Evolutionary conservation across 2,329 filamentous ascomycete species (phyloP), one percentile per base, ranked within the genome.

Genomic region (Neofusicoccum cordaticola): DNA sequence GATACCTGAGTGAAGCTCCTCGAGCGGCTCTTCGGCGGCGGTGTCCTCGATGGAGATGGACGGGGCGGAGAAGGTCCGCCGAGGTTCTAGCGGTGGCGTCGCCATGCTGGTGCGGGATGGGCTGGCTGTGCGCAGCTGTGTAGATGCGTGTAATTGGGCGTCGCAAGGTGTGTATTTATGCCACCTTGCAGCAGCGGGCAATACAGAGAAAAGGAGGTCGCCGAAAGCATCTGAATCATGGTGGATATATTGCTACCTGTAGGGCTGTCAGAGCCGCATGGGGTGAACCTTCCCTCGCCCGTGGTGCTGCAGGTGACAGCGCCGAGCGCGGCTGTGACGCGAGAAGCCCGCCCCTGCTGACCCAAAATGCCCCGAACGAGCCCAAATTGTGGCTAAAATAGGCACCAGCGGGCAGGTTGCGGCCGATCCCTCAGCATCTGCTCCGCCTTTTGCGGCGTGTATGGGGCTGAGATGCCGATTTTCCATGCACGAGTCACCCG

Each of bases 11-110:
- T 45, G 47, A 41, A 34, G 12, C 17, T 64, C 31, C 27, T 65
- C 45, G 22, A 67, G 61, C 17, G 66, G 64, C 35, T 67, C 61
- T 9, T 63, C 45, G 50, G n/a, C 69, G 58, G 69, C 69, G 39
- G 72, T 75, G 58, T 77, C 75, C 67, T 77, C 72, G 2, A 77
- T 68, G 31, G 70, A 73, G 52, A 77, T 76, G 48, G 74, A 72
- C 17, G 75, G 75, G 15, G 71, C 63, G 35, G 62, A 50, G 44
- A 62, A 41, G 44, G 58, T 62, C 34, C 47, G 45, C 47, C 45
- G 45, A 50, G 58, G 45, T 51, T 50, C 58, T 51, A 17, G 58
- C 58, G 52, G 44, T 35, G 42, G 35, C 44, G 51, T 15, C 51
- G 52, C 42, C 52, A 48, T 58, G 47, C 35, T 37, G 17, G 45